Evolutionary conservation across 1,284 basidiomycete genomes (phyloP), one percentile per base, ranked within the genome.

Genomic region (Bondarzewia mesenterica): DNA sequence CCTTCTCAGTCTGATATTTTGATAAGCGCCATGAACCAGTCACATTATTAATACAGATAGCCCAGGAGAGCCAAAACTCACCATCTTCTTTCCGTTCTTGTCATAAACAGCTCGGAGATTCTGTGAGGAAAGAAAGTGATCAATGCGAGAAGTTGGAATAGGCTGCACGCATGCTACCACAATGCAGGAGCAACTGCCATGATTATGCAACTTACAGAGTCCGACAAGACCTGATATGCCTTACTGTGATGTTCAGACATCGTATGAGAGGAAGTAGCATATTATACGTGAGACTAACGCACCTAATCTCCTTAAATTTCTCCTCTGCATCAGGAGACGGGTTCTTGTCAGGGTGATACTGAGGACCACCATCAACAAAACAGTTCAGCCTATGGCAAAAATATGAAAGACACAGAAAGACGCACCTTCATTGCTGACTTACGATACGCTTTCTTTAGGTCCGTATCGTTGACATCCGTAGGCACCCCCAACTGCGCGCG

Each of bases 291-390:
- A 4, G 21, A 27, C 43, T 8, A 3, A 16, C 58, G 45, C 61
- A 85, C 83, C 89, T 90, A 60, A 96, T 89, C 47, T 94, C 89
- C 68, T 96, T 93, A 74, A 97, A 96, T 71, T 84, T 92, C 63
- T 89, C 83, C 63, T 93, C 90, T 5, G 92, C 92, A 61, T 91
- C 89, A 20, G 82, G 76, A 1, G 88, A 85, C 12, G 80, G 75
- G 62, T 97, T 96, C 77, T 94, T 94, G 71, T 96, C 93, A 8
- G 93, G 92, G 63, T 94, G 92, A 63, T 85, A 94, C 89, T 93
- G 55, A 16, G 44, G n/a, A n/a, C 16, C 25, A 38, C n/a, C 7
- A 40, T 22, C n/a, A 32, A 46, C 16, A 25, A 25, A 36, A 12
- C 29, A 37, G 16, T 14, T 25, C 42, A 15, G 21, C 23, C 39